Conservation (phyloP, 2,329 filamentous ascomycete species). For the Fusarium avenaceum region DNA sequence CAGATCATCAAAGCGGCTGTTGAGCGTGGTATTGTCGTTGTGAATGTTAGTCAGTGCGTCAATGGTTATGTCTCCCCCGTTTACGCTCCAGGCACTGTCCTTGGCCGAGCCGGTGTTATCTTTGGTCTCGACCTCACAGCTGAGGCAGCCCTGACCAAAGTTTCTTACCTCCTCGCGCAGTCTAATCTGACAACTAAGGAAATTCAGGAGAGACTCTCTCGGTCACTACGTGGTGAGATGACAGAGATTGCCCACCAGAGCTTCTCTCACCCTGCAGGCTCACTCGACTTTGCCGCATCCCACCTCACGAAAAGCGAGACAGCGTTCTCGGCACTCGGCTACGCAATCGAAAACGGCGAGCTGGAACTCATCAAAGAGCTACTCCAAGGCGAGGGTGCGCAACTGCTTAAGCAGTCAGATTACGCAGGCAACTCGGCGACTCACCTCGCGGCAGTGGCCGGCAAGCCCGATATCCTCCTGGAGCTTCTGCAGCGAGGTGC, state of each 20-base stretch:
- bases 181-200: conserved; percentile 74
- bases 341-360: conserved; percentile 82
- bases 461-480: conserved; percentile 67
- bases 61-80: conserved; percentile 81
- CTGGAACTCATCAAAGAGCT: conserved; percentile 74
- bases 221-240: conserved; percentile 85
- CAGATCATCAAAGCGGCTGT: conserved; percentile 83
- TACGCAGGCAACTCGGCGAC: conserved; percentile 84
- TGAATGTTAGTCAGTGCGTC: conserved; percentile 92
- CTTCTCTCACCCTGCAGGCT: conserved; percentile 79
- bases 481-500: conserved; percentile 72
- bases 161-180: conserved; percentile 84
- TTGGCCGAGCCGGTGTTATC: conserved; percentile 87
- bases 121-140: conserved; percentile 91
- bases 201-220: conserved; percentile 78
- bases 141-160: conserved; percentile 90
- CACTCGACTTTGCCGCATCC: conserved; percentile 58
- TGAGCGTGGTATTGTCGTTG: conserved; percentile 83
- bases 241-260: conserved; percentile 80
- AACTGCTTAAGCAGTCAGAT: conserved; percentile 80
- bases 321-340: conserved; percentile 82
- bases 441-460: conserved; percentile 69
- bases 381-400: conserved; percentile 73
- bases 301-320: conserved; percentile 66
- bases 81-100: conserved; percentile 82